A percentile compares a stretch with the other conserved stretches of the same genome.
phyloP scores from a whole-genome alignment of 495 filamentous ascomycete species.

The Annulohypoxylon stygium region DNA sequence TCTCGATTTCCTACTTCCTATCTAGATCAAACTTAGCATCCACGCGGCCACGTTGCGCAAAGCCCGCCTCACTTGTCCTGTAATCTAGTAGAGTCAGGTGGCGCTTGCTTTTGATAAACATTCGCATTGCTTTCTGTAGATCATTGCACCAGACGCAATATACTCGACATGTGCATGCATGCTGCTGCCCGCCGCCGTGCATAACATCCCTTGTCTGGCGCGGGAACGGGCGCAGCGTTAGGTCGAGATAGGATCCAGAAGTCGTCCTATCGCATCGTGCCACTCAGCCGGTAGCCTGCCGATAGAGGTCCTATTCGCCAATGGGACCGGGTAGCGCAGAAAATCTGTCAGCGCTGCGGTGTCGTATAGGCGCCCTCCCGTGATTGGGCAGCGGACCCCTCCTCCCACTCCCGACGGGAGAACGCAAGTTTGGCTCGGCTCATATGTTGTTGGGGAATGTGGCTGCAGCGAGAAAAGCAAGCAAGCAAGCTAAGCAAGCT shows the following conservation, averaged over 20 bases:
- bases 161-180: conserved; percentile 40
- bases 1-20: conserved; percentile 30
- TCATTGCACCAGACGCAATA: conserved; percentile 37
- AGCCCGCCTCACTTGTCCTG: conserved; percentile 35
- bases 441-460: conserved; percentile 22
- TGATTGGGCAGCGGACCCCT: conserved; percentile 33
- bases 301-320: conserved; percentile 35
- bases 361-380: not conserved
- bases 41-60: conserved; percentile 41
- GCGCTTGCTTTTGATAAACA: conserved; percentile 12
- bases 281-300: conserved; percentile 30
- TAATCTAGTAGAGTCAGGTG: conserved; percentile 10
- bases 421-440: not conserved
- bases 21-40: conserved; percentile 40
- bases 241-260: conserved; percentile 28
- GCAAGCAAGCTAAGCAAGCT: conserved; percentile 8
- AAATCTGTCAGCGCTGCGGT: conserved; percentile 8
- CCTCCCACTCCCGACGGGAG: conserved; percentile 11
- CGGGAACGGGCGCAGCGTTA: conserved; percentile 26
- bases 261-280: conserved; percentile 39
- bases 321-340: conserved; percentile 27
- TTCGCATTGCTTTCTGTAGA: conserved; percentile 24
- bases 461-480: conserved; percentile 17
- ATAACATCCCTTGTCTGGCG: conserved; percentile 29
- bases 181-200: conserved; percentile 39